Percentiles rank a stretch among this genome's conserved stretches.
These are phyloP conservation scores for Penicillium sp. DNA, from an alignment of 2,329 filamentous ascomycete genomes.

Conservation along the genomic window DNA sequence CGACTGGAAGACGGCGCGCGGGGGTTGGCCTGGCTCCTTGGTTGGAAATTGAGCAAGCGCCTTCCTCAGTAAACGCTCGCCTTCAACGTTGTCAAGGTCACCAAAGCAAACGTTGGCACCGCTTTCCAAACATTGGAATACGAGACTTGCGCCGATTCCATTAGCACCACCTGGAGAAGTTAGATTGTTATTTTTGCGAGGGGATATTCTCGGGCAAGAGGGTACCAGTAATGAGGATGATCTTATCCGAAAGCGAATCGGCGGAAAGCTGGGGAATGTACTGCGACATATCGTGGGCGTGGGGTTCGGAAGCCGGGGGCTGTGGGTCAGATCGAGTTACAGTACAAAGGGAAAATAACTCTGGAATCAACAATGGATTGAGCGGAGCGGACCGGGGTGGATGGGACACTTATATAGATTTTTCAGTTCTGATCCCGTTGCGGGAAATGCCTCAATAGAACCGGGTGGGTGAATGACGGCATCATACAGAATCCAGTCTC, in stretches of 20 bases:
- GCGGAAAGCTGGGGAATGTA: slow-evolving; percentile 18
- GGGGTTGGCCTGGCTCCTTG: slow-evolving; percentile 17
- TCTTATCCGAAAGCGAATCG: slow-evolving; percentile 18
- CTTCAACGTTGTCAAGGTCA: slow-evolving; percentile 39
- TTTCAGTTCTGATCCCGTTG: background rate
- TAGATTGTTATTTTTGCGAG: background rate
- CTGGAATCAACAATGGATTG: background rate
- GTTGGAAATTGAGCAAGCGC: slow-evolving; percentile 13
- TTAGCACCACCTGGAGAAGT: slow-evolving; percentile 40
- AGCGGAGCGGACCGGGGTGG: background rate
- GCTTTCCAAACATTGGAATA: slow-evolving; percentile 38
- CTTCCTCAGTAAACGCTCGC: slow-evolving; percentile 28
- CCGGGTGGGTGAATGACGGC: background rate
- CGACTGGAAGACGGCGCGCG: slow-evolving; percentile 38
- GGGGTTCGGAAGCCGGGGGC: background rate
- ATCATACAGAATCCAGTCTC: background rate
- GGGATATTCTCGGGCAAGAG: too few species aligned
- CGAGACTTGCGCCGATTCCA: slow-evolving; percentile 46
- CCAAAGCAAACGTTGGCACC: slow-evolving; percentile 48
- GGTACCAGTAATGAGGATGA: slow-evolving; percentile 23
- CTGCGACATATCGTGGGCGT: slow-evolving; percentile 16
- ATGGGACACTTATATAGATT: slow-evolving; percentile 10
- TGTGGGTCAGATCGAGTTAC: slow-evolving; percentile 1
- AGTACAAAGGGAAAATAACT: background rate
- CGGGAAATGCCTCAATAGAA: background rate